A percentile compares a stretch with the other conserved stretches of the same genome.
Conservation (phyloP, 805 yeast genomes). For the Kuraishia hungarica region DNA sequence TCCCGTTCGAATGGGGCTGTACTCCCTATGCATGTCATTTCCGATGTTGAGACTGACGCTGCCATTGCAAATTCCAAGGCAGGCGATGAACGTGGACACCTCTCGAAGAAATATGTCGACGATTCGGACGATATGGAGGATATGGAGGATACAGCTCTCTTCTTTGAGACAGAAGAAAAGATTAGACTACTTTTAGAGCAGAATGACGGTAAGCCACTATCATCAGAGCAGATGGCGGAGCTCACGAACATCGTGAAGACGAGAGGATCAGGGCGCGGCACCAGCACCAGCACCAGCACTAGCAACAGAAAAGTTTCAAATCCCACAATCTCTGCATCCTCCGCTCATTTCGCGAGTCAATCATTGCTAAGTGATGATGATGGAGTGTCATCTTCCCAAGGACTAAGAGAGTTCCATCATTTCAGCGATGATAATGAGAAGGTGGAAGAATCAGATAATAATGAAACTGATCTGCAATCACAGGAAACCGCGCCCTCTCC, state of each 20-base stretch:
- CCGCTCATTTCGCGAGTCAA: neutral
- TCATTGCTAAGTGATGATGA: neutral
- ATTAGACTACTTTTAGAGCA: conserved; percentile 1
- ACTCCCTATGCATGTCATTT: conserved; percentile 21
- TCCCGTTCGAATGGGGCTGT: conserved; percentile 3
- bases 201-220: conserved; percentile 16
- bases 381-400: neutral
- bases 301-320: neutral
- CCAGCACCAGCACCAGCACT: no score
- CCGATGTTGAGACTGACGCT: conserved; percentile 20
- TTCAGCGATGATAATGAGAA: neutral
- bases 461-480: neutral
- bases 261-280: neutral
- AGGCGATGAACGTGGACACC: conserved; percentile 6
- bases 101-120: conserved; percentile 46
- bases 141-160: conserved; percentile 40
- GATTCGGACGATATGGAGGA: conserved; percentile 62
- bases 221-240: conserved; percentile 17
- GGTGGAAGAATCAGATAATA: neutral
- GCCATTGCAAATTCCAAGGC: conserved; percentile 8
- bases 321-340: conserved; percentile 1
- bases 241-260: conserved; percentile 1
- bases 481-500: neutral
- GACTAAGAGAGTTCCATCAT: neutral
- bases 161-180: conserved; percentile 40